Evolutionary conservation across 192 early-diverging fungal genomes (phyloP), one percentile per base, ranked within the genome.

Genomic region (Coemansia sp.): DNA sequence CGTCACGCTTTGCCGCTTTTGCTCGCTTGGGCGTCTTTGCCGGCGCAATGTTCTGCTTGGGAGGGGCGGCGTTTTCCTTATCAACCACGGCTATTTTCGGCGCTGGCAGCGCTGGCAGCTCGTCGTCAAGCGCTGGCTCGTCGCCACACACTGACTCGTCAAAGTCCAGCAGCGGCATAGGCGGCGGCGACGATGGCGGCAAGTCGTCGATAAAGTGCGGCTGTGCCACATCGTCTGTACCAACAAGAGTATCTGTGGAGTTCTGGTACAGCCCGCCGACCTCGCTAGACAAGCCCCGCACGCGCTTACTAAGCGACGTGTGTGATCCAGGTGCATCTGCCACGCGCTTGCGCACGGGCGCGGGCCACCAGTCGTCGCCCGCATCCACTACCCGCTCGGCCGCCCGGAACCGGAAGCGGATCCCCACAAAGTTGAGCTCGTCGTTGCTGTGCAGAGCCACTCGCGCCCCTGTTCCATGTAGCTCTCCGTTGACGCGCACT

Each of bases 391-490:
- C 30, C 15, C 62, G 22, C 22, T 50, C 37, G 12, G 73, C 78
- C 11, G 43, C 59, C 27, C 76, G 68, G 70, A 85, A 85, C 47
- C 43, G 43, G 74, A 70, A 85, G 49, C 63, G 65, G 59, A 82
- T 68, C 24, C 84, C 84, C 8, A 85, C 79, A 76, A 85, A 85
- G 63, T 82, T 80, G 41, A 85, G 52, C 58, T 75, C 67, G 50
- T 81, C 76, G 59, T 66, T 69, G 52, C 49, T 49, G 38, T 16
- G 16, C 61, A 85, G 69, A 10, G 38, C 66, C 11, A 74, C 59
- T 13, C 29, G 56, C 29, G 84, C 30, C 15, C 62, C 76, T 8
- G 62, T 61, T 4, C 44, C 35, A 40, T 79, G 49, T 34, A 85
- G 71, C 37, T 35, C 38, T 44, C 69, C 73, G 49, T 82, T 80